Conservation (phyloP, 2,329 filamentous ascomycete species). For the Rhexocercosporidium sp. region DNA sequence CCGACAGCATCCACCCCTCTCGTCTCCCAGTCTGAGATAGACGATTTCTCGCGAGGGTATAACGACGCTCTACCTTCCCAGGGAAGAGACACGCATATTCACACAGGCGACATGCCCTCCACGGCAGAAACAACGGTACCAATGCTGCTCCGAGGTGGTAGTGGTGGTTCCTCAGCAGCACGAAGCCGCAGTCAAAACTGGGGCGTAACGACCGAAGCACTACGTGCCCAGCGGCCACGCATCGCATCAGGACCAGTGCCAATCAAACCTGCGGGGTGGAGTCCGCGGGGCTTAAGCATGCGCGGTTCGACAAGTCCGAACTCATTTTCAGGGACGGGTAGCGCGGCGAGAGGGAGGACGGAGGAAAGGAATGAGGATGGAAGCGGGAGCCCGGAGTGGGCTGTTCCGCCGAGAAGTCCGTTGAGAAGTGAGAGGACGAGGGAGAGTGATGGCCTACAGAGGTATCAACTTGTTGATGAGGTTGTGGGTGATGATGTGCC, state of each 20-base stretch:
- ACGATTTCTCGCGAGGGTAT: slow-evolving; percentile 27
- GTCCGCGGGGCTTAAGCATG: slow-evolving; percentile 6
- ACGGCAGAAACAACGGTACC: neutral
- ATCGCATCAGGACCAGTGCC: neutral
- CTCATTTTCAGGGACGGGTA: neutral
- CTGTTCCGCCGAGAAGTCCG: slow-evolving; percentile 13
- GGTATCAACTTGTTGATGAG: slow-evolving; percentile 25
- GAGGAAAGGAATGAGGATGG: slow-evolving; percentile 1
- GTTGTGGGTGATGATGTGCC: slow-evolving; percentile 24
- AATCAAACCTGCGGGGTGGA: slow-evolving; percentile 2
- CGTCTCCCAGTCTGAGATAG: slow-evolving; percentile 13
- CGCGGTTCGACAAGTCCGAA: neutral
- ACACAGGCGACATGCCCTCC: neutral
- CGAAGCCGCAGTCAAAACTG: slow-evolving; percentile 6
- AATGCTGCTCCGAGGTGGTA: slow-evolving; percentile 13
- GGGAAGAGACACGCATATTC: slow-evolving; percentile 16
- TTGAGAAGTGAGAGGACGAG: neutral
- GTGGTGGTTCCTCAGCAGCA: slow-evolving; percentile 1
- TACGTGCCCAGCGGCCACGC: slow-evolving; percentile 1
- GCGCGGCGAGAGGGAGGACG: neutral
- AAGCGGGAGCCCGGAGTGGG: slow-evolving; percentile 10
- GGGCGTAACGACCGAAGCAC: slow-evolving; percentile 12
- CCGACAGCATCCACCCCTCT: neutral
- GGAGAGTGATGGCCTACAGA: neutral
- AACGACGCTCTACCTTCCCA: slow-evolving; percentile 9